phyloP scores from a whole-genome alignment of 73 alveolate species.

The Paramecium pentaurelia region DNA sequence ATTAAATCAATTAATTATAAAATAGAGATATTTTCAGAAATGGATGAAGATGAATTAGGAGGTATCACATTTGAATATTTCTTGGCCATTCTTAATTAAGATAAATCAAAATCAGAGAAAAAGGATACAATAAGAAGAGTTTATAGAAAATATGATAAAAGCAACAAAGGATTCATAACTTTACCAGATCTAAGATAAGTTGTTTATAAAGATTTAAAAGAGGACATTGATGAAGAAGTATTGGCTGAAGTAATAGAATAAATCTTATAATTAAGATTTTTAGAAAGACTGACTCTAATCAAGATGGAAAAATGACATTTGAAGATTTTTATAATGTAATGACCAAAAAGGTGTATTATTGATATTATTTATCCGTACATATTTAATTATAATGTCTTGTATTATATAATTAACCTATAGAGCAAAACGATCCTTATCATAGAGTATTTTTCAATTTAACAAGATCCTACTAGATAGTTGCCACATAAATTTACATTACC shows the following conservation, averaged over 20 bases:
- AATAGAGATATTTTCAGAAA: background rate
- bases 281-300: conserved; percentile 17
- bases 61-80: conserved; percentile 1
- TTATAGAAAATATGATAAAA: conserved; percentile 27
- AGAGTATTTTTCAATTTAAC: background rate
- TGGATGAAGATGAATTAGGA: conserved; percentile 29
- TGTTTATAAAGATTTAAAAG: conserved; percentile 6
- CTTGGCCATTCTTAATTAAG: background rate
- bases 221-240: conserved; percentile 24
- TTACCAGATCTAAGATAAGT: background rate
- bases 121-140: conserved; percentile 33
- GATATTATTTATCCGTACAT: background rate
- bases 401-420: background rate
- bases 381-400: background rate
- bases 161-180: conserved; percentile 17
- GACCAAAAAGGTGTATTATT: conserved; percentile 28
- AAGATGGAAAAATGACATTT: conserved; percentile 42
- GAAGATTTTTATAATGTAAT: conserved; percentile 27
- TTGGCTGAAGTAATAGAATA: conserved; percentile 4
- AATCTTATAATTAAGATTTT: background rate
- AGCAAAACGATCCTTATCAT: background rate
- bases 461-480: background rate
- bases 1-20: background rate
- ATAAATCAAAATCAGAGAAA: background rate
- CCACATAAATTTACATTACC: background rate